Evolutionary conservation across 192 early-diverging fungal genomes (phyloP).

Genomic region (Podila clonocystis): DNA sequence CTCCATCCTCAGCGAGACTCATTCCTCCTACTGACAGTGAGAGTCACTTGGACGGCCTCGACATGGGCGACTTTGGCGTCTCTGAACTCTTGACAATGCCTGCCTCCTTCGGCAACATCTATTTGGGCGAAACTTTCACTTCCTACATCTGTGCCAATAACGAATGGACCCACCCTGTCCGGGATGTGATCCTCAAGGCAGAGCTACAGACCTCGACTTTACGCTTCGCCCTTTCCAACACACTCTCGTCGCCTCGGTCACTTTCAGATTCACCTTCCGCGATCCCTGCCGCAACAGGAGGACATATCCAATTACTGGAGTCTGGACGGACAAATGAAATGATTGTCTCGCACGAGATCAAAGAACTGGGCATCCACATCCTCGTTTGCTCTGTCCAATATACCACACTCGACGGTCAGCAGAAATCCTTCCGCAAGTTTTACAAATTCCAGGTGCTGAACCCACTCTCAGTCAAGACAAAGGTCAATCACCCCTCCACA

Average conservation of each 20-base stretch:
- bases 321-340: conserved; percentile 79
- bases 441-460: conserved; percentile 98
- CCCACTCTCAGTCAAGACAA: conserved; percentile 96
- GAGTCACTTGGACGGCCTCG: conserved; percentile 14
- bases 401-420: conserved; percentile 69
- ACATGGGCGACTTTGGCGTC: conserved; percentile 70
- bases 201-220: conserved; percentile 91
- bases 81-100: conserved; percentile 82
- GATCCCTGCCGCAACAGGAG: conserved; percentile 34
- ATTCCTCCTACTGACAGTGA: not conserved
- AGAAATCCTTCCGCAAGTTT: conserved; percentile 84
- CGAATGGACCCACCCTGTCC: conserved; percentile 72
- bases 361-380: conserved; percentile 93
- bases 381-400: conserved; percentile 91
- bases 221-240: conserved; percentile 79
- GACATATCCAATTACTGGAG: conserved; percentile 61
- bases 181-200: conserved; percentile 79
- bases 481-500: conserved; percentile 82
- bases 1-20: conserved; percentile 13
- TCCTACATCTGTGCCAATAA: conserved; percentile 92
- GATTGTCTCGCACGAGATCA: conserved; percentile 92
- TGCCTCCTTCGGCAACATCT: conserved; percentile 90
- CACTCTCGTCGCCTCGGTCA: conserved; percentile 27
- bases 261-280: not conserved
- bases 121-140: conserved; percentile 92